Base-by-base conservation (phyloP, 768 basidiomycete species). In the Gautieria morchelliformis region DNA sequence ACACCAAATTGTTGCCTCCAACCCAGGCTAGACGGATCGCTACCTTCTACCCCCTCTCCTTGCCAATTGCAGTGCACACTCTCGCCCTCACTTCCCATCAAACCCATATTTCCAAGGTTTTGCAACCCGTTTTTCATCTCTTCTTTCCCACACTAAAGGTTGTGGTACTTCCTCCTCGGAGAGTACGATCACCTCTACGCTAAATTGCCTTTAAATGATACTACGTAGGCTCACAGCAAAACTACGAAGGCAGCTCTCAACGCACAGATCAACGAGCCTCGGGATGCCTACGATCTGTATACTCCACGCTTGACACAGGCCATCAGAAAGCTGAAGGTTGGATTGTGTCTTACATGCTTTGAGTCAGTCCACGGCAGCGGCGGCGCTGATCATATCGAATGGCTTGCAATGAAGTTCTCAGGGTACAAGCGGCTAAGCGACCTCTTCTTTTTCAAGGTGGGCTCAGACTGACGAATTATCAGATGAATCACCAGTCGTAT, bases 331-430 rank as follows among this genome's bases (percentile, higher is more conserved):
- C 76, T 79, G 3, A 91, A 91, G 69, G 78, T 83, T 0, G 89
- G 88, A 2, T 66, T 89, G 37, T 92, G 89, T 62, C 89, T 89
- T 0, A 78, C 90, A 50, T 92, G 89, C 63, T 67, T 80, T 42
- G 88, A 89, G 67, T 67, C 73, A 40, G 66, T 64, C 4, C 71
- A 70, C 20, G 78, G 88, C 47, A n/a, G n/a, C 9, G 86, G 86
- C 1, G 89, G 88, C 0, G 78, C 78, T 55, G 79, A 78, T 3
- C 80, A 78, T 63, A 74, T 75, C 40, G 59, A 84, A 27, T 91
- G 89, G 89, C 68, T 89, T 35, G 79, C 82, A 1, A 89, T 82
- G 80, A 89, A 89, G 62, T 83, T 85, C 64, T 86, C 84, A 14
- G 88, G 87, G 19, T 89, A 82, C 73, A 89, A 90, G 87, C 89